phyloP scores from a whole-genome alignment of 495 filamentous ascomycete genomes.

The Penicillium lividum region DNA sequence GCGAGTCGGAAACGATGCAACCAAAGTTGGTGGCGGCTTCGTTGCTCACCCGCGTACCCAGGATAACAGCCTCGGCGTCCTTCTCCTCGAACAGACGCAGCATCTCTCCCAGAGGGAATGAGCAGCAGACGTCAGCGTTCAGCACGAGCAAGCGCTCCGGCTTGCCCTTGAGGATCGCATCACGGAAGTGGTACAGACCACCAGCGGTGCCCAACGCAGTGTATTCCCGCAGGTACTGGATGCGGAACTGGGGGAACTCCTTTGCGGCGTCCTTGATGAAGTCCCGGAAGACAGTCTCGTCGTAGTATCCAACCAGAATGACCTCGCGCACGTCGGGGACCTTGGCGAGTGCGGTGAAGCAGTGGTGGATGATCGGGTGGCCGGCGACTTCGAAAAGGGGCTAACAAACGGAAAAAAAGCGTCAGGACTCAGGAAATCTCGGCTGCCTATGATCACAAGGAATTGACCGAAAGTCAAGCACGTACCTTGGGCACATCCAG shows the following conservation, averaged over 20 bases:
- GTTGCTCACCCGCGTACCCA: slow-evolving; percentile 89
- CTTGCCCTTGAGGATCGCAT: slow-evolving; percentile 95
- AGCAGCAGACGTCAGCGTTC: slow-evolving; percentile 99
- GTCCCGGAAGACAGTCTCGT: slow-evolving; percentile 93
- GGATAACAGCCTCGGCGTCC: slow-evolving; percentile 95
- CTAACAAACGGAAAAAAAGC: slow-evolving; percentile 48
- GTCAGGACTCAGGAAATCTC: slow-evolving; percentile 12
- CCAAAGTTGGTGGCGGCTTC: slow-evolving; percentile 95
- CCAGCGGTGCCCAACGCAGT: slow-evolving; percentile 94
- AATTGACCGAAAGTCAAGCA: slow-evolving; percentile 10
- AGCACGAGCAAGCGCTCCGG: slow-evolving; percentile 96
- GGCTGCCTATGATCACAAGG: not conserved
- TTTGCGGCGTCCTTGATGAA: slow-evolving; percentile 89
- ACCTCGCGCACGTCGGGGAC: slow-evolving; percentile 94
- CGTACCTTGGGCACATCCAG: slow-evolving; percentile 94
- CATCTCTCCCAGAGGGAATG: slow-evolving; percentile 96
- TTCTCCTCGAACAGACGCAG: slow-evolving; percentile 89
- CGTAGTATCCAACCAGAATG: slow-evolving; percentile 97
- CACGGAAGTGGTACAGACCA: slow-evolving; percentile 98
- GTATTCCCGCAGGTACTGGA: slow-evolving; percentile 98
- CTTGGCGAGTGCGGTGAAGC: slow-evolving; percentile 87
- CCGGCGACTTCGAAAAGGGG: slow-evolving; percentile 98
- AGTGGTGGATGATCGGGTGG: slow-evolving; percentile 98
- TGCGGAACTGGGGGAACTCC: slow-evolving; percentile 85
- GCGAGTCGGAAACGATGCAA: slow-evolving; percentile 93